These are phyloP conservation scores for Batkoa obscura DNA, from an alignment of 371 early-diverging fungal species.

Conservation along the genomic window DNA sequence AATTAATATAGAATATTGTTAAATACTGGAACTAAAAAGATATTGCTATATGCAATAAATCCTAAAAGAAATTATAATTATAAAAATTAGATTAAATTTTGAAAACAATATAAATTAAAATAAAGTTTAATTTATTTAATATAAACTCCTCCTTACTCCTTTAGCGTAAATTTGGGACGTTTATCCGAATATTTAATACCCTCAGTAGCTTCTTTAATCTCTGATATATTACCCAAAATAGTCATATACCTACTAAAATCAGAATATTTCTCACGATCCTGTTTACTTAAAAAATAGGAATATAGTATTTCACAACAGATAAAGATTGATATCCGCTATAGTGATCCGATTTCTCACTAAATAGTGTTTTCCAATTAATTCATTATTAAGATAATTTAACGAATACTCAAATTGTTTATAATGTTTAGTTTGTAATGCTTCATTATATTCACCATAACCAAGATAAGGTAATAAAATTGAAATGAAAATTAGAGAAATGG, in stretches of 20 bases:
- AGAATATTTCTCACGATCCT: constrained; percentile 56
- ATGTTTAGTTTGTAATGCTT: constrained; percentile 40
- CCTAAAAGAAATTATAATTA: too few relatives aligned
- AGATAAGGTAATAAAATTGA: constrained; percentile 25
- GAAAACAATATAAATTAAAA: too few relatives aligned
- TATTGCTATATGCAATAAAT: too few relatives aligned
- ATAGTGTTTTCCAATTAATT: constrained; percentile 61
- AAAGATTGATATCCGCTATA: constrained; percentile 83
- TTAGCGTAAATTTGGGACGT: background rate
- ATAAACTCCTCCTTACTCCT: too few relatives aligned
- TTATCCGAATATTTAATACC: background rate
- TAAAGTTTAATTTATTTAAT: too few relatives aligned
- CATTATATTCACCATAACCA: constrained; percentile 40
- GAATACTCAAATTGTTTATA: constrained; percentile 39
- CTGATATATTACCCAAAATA: background rate
- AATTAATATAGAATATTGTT: too few relatives aligned
- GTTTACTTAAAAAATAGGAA: too few relatives aligned
- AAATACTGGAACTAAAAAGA: too few relatives aligned
- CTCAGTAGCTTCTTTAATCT: background rate
- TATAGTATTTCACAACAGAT: too few relatives aligned
- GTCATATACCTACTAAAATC: constrained; percentile 49
- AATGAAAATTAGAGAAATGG: constrained; percentile 9
- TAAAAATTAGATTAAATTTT: too few relatives aligned
- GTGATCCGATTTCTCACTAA: constrained; percentile 80
- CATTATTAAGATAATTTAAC: constrained; percentile 44